These are phyloP conservation scores for Calvatia gigantea DNA, from an alignment of 768 basidiomycete species.

Conservation along the genomic window DNA sequence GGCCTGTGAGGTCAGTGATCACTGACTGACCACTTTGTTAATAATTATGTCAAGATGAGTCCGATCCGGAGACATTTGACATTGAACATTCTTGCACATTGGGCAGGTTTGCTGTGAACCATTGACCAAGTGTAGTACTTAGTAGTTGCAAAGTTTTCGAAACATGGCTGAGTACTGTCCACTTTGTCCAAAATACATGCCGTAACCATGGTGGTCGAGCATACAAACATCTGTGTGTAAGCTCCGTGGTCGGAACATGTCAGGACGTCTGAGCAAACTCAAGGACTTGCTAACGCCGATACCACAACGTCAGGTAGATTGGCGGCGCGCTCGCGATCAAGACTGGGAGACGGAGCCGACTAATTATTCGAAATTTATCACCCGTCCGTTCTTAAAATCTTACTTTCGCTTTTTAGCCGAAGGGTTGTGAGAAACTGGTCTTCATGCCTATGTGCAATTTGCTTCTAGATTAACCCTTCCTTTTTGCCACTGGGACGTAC, in stretches of 20 bases:
- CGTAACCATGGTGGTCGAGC: background rate
- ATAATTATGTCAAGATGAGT: background rate
- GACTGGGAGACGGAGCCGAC: background rate
- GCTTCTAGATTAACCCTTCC: too few species aligned
- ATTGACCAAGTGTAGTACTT: background rate
- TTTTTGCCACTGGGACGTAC: too few species aligned
- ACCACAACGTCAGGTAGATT: background rate
- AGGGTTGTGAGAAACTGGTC: too few species aligned
- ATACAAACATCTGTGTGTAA: background rate
- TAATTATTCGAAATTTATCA: background rate
- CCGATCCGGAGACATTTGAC: constrained; percentile 3
- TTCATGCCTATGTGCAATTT: too few species aligned
- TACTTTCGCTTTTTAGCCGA: too few species aligned
- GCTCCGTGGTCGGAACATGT: background rate
- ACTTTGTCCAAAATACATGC: background rate
- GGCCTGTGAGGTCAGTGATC: constrained; percentile 3
- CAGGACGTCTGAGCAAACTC: background rate
- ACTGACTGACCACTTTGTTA: background rate
- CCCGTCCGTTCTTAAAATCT: background rate
- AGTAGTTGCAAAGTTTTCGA: background rate
- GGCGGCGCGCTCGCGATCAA: background rate
- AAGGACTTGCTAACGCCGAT: background rate
- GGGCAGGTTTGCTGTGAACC: background rate
- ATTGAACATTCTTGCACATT: background rate
- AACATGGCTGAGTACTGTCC: background rate